These are phyloP conservation scores for Emmonsiellopsis sp. DNA, from an alignment of 2,329 filamentous ascomycete genomes.

Conservation along the genomic window DNA sequence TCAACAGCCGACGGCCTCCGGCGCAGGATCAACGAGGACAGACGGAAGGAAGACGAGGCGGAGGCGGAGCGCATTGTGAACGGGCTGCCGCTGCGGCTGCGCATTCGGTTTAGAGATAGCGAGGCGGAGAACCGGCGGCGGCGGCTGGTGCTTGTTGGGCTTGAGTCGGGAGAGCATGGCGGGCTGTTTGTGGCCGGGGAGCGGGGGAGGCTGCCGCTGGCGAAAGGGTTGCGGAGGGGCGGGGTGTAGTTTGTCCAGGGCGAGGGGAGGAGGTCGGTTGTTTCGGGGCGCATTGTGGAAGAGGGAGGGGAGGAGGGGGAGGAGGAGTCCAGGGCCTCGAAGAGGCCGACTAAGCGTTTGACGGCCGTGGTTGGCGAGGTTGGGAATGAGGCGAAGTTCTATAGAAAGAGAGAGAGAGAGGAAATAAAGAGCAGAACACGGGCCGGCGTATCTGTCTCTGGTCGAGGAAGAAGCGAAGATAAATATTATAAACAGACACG, in stretches of 20 bases:
- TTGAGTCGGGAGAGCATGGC: slow-evolving; percentile 21
- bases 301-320: not conserved
- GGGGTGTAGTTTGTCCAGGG: slow-evolving; percentile 20
- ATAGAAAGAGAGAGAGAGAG: no score
- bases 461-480: no score
- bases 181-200: slow-evolving; percentile 22
- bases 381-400: no score
- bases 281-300: slow-evolving; percentile 6
- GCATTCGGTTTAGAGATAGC: slow-evolving; percentile 8
- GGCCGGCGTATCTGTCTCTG: no score
- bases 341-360: slow-evolving; percentile 14
- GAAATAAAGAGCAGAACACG: no score
- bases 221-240: slow-evolving; percentile 24
- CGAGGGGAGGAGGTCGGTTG: slow-evolving; percentile 12
- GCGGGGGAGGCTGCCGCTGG: slow-evolving; percentile 13
- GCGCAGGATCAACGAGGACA: slow-evolving; percentile 26
- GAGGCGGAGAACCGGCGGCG: slow-evolving; percentile 16
- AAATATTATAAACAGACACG: no score
- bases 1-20: slow-evolving; percentile 36
- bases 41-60: slow-evolving; percentile 16
- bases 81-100: slow-evolving; percentile 20
- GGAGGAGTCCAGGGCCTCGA: slow-evolving; percentile 12
- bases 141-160: slow-evolving; percentile 14
- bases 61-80: slow-evolving; percentile 17
- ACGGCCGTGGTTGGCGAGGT: slow-evolving; percentile 7